Evolutionary conservation across 495 filamentous ascomycete species (phyloP).

Genomic region (Penicillium turbatum): DNA sequence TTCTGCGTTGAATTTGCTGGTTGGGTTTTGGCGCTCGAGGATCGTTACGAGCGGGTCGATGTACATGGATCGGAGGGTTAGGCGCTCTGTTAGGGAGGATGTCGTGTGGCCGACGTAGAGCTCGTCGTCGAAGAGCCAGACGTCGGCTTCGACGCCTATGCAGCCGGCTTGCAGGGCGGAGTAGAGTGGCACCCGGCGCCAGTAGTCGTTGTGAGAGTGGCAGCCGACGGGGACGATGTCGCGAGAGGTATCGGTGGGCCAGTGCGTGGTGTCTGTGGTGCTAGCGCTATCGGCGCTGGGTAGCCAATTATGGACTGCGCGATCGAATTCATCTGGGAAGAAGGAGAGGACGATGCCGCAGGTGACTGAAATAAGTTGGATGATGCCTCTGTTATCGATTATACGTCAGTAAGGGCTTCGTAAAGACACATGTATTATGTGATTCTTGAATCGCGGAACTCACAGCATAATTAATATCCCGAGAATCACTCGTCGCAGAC

Average conservation of each 20-base stretch:
- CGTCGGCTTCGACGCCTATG: slow-evolving; percentile 74
- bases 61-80: slow-evolving; percentile 53
- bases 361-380: slow-evolving; percentile 49
- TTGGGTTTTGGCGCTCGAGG: slow-evolving; percentile 49
- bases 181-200: slow-evolving; percentile 66
- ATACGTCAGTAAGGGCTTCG: not conserved
- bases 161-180: slow-evolving; percentile 63
- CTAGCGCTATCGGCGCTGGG: slow-evolving; percentile 42
- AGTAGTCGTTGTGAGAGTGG: slow-evolving; percentile 88
- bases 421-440: not conserved
- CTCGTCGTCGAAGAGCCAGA: slow-evolving; percentile 73
- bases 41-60: slow-evolving; percentile 51
- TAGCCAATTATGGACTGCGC: slow-evolving; percentile 41
- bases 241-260: slow-evolving; percentile 72
- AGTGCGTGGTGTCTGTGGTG: slow-evolving; percentile 49
- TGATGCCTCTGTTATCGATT: slow-evolving; percentile 33
- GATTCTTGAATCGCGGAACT: slow-evolving; percentile 9
- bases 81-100: slow-evolving; percentile 41
- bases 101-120: slow-evolving; percentile 56
- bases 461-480: slow-evolving; percentile 40
- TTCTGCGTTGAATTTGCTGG: slow-evolving; percentile 27
- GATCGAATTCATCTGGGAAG: slow-evolving; percentile 55
- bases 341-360: slow-evolving; percentile 49
- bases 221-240: slow-evolving; percentile 66
- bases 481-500: slow-evolving; percentile 18